Percentiles rank a stretch among this genome's conserved stretches.
Conservation (phyloP, 2,329 filamentous ascomycete genomes). For the Shiraia bambusicola region DNA sequence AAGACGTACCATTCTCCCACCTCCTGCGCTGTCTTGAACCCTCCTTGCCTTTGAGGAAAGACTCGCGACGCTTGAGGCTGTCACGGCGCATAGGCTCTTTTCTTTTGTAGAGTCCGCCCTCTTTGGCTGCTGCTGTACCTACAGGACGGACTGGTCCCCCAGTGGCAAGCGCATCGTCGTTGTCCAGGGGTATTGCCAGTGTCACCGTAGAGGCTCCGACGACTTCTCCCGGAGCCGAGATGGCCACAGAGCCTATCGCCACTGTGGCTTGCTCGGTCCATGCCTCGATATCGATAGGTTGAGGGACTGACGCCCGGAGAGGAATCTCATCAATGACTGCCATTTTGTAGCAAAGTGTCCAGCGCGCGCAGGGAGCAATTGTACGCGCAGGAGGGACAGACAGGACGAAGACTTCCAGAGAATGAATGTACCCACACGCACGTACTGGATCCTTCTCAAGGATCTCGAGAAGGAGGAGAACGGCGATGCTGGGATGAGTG, state of each 20-base stretch:
- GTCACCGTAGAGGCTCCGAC: slow-evolving; percentile 60
- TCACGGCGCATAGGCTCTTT: slow-evolving; percentile 60
- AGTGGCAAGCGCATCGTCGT: slow-evolving; percentile 38
- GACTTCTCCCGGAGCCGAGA: slow-evolving; percentile 35
- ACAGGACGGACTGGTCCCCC: slow-evolving; percentile 23
- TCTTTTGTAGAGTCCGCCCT: slow-evolving; percentile 54
- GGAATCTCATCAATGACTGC: slow-evolving; percentile 33
- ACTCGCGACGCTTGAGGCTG: slow-evolving; percentile 68
- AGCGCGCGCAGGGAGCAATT: slow-evolving; percentile 1
- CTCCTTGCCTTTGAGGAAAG: slow-evolving; percentile 84
- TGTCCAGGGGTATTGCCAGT: slow-evolving; percentile 76
- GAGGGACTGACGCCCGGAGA: slow-evolving; percentile 22
- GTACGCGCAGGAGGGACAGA: slow-evolving; percentile 1
- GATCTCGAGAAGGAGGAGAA: background rate
- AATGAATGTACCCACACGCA: background rate
- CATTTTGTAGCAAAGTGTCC: slow-evolving; percentile 28
- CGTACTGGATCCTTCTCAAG: background rate
- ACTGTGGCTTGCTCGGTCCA: slow-evolving; percentile 52
- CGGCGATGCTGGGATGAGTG: slow-evolving; percentile 8
- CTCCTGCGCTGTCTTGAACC: slow-evolving; percentile 75
- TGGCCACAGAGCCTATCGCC: slow-evolving; percentile 44
- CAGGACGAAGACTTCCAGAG: background rate
- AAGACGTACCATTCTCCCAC: slow-evolving; percentile 85
- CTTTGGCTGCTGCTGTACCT: slow-evolving; percentile 39
- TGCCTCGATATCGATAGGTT: slow-evolving; percentile 48